A percentile compares a stretch with the other conserved stretches of the same genome.
Conservation (phyloP, 148 eudicot species). For the Spergularia bocconei region DNA sequence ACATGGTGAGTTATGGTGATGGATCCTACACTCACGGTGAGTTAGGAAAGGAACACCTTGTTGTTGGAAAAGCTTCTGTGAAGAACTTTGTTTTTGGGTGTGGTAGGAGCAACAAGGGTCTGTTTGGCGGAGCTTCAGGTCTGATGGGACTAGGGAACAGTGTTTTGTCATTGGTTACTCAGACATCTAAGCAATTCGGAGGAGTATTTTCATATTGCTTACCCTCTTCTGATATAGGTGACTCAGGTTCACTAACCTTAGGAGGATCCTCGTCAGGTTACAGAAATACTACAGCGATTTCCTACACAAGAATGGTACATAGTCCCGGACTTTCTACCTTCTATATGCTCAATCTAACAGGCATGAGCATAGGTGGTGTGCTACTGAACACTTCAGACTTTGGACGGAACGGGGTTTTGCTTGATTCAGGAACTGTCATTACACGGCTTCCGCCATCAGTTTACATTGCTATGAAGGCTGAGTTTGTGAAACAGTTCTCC, state of each 20-base stretch:
- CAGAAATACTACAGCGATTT: constrained; percentile 56
- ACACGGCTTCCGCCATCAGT: constrained; percentile 60
- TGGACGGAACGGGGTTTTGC: constrained; percentile 39
- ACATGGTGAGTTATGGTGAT: constrained; percentile 67
- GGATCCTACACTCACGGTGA: constrained; percentile 69
- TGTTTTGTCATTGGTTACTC: constrained; percentile 54
- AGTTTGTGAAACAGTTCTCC: constrained; percentile 59
- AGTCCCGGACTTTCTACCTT: constrained; percentile 48
- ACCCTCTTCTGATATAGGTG: constrained; percentile 45
- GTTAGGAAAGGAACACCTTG: constrained; percentile 40
- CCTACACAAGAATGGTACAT: constrained; percentile 50
- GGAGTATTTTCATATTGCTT: constrained; percentile 75
- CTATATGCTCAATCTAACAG: constrained; percentile 64
- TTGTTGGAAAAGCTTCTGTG: constrained; percentile 35
- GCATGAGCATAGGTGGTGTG: constrained; percentile 53
- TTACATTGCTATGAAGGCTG: constrained; percentile 44
- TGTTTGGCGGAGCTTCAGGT: constrained; percentile 75
- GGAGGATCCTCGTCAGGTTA: constrained; percentile 43
- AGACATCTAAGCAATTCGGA: constrained; percentile 44
- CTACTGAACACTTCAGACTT: constrained; percentile 35
- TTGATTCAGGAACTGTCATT: constrained; percentile 83
- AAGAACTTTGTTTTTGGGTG: constrained; percentile 68
- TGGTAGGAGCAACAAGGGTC: constrained; percentile 60
- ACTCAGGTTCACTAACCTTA: constrained; percentile 56
- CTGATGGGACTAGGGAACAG: constrained; percentile 73